phyloP scores from a whole-genome alignment of 805 yeast species.

The Wickerhamiella galacta region DNA sequence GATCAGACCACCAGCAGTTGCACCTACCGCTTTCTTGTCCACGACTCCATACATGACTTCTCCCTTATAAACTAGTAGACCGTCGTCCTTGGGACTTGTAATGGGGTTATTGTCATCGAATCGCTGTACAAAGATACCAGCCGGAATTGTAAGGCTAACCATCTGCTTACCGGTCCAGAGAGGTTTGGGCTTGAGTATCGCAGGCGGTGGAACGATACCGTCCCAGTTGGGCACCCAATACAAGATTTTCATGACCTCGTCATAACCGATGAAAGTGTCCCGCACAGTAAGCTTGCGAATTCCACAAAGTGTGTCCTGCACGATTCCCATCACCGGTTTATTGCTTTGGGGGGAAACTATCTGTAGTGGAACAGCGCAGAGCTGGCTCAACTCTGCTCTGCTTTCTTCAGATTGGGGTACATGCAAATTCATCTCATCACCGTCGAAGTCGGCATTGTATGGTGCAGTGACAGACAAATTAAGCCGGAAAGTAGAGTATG shows the following conservation, averaged over 20 bases:
- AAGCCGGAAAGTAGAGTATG: conserved; percentile 92
- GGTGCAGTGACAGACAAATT: conserved; percentile 96
- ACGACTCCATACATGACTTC: conserved; percentile 96
- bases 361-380: conserved; percentile 94
- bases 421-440: conserved; percentile 99
- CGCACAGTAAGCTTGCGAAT: conserved; percentile 86
- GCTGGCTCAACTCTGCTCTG: conserved; percentile 84
- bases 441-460: conserved; percentile 99
- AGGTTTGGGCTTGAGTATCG: conserved; percentile 85
- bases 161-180: conserved; percentile 96
- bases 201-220: conserved; percentile 93
- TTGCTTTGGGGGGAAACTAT: conserved; percentile 97
- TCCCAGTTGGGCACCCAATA: conserved; percentile 99
- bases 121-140: conserved; percentile 87
- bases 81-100: conserved; percentile 77
- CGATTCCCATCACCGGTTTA: conserved; percentile 99
- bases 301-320: conserved; percentile 97
- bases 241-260: conserved; percentile 88
- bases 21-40: conserved; percentile 95
- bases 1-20: conserved; percentile 93
- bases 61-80: conserved; percentile 92
- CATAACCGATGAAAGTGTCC: conserved; percentile 76
- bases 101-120: conserved; percentile 79
- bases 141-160: conserved; percentile 81
- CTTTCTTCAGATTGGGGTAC: conserved; percentile 98